Base-by-base conservation (phyloP, 2,329 filamentous ascomycete genomes). In the Diaporthe eres region DNA sequence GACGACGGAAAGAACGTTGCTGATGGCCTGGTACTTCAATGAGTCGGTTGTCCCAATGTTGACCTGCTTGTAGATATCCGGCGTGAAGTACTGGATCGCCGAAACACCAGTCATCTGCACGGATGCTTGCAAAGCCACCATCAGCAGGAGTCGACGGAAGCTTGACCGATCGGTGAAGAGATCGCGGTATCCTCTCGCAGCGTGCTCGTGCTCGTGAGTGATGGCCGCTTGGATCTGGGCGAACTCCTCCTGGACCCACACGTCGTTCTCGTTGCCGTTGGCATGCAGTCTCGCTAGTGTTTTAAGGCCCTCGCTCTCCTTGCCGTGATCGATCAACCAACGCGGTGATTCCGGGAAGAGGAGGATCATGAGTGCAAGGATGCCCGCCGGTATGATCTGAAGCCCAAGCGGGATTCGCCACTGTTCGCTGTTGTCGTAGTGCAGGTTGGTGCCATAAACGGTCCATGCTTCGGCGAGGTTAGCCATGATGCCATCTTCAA, bases 331-430 rank as follows among this genome's bases (percentile, higher is more conserved):
- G 34, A 73, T 60, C 19, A 73, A 61, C 73, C 73, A 74, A 39
- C 73, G 37, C 4, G 73, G 73, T 31, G 60, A 67, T 15, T 74
- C 73, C 7, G 73, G 65, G 65, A 74, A 71, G 17, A 74, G 47
- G 8, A 71, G 61, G 17, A 70, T 71, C 73, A 71, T 49, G 42
- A 68, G 58, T 2, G 58, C 63, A 2, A 74, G 73, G 17, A 71
- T 47, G 28, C 58, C 28, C 13, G 73, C 73, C 15, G 73, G 73
- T 10, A 71, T 49, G 25, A 71, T 74, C 34, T 74, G 71, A 34
- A 76, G 55, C 19, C 58, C 75, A 8, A 75, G 68, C 44, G 79
- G 72, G 15, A 68, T 74, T 19, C 72, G 58, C 72, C 72, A 74
- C 42, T 76, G 47, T 10, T 60, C 6, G 71, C 44, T 65, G 37